These are phyloP conservation scores for Panaeolus cyanescens DNA, from an alignment of 768 basidiomycete species.

Conservation along the genomic window DNA sequence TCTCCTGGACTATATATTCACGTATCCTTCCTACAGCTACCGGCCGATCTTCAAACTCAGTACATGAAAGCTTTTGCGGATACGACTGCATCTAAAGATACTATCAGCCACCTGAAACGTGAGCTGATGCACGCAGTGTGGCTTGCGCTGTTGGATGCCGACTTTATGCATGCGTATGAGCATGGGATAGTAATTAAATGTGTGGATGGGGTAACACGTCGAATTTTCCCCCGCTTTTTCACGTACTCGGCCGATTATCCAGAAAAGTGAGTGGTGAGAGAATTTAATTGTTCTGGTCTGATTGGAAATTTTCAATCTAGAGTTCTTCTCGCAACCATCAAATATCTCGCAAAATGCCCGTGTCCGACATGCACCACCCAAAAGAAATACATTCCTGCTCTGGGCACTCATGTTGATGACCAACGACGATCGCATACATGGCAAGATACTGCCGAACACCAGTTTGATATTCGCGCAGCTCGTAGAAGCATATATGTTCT, in stretches of 20 bases:
- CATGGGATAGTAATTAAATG: constrained; percentile 30
- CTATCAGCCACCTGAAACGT: constrained; percentile 29
- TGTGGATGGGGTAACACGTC: constrained; percentile 25
- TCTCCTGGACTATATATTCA: not conserved
- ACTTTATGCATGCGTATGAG: constrained; percentile 29
- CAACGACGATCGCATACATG: no score
- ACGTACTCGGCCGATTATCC: constrained; percentile 2
- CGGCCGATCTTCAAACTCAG: constrained; percentile 4
- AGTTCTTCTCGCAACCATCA: constrained; percentile 6
- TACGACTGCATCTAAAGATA: not conserved
- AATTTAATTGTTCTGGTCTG: not conserved
- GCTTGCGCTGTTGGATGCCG: constrained; percentile 26
- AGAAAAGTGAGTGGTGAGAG: not conserved
- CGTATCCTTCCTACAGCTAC: not conserved
- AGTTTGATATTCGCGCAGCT: no score
- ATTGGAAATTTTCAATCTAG: not conserved
- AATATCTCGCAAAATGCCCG: constrained; percentile 30
- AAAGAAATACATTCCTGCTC: constrained; percentile 21
- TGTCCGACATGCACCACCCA: constrained; percentile 37
- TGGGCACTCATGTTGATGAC: constrained; percentile 27
- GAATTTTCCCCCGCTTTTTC: constrained; percentile 1
- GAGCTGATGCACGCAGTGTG: constrained; percentile 31
- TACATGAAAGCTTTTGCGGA: not conserved
- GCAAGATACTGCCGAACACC: no score
- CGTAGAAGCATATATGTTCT: no score